Evolutionary conservation across 306 rosid species (phyloP).

Genomic region (Vicia faba): DNA sequence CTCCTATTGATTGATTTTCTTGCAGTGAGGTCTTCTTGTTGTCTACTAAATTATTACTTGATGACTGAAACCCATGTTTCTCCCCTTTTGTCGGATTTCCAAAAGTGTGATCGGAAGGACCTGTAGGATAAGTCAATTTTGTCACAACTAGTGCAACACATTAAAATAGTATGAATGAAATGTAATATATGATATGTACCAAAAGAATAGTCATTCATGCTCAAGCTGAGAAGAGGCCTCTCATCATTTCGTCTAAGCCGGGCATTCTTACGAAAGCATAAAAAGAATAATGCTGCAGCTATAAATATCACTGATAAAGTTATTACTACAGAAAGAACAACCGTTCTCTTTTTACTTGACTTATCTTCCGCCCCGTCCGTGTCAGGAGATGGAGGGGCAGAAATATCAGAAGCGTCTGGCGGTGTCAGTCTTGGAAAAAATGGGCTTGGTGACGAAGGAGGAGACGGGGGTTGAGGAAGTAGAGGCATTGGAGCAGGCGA

Average conservation of each 20-base stretch:
- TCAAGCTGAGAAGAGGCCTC: constrained; percentile 86
- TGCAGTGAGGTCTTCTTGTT: constrained; percentile 38
- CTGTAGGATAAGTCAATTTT: constrained; percentile 51
- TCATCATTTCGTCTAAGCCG: constrained; percentile 64
- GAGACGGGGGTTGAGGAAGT: constrained; percentile 20
- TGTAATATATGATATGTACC: constrained; percentile 50
- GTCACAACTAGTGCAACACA: constrained; percentile 28
- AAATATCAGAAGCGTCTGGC: constrained; percentile 30
- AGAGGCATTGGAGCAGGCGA: constrained; percentile 24
- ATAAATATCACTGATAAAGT: constrained; percentile 72
- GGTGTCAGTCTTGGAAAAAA: constrained; percentile 42
- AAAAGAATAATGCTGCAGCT: constrained; percentile 62
- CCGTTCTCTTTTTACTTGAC: constrained; percentile 38
- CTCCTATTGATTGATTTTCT: constrained; percentile 51
- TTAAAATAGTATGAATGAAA: constrained; percentile 22
- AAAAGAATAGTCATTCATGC: constrained; percentile 67
- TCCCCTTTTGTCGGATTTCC: constrained; percentile 63
- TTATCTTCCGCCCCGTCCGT: constrained; percentile 31
- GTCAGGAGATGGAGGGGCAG: constrained; percentile 40
- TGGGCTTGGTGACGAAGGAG: constrained; percentile 1
- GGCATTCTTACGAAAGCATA: constrained; percentile 49
- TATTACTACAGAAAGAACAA: constrained; percentile 63
- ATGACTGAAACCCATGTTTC: constrained; percentile 56
- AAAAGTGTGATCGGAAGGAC: constrained; percentile 47
- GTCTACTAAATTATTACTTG: constrained; percentile 47